Evolutionary conservation across 2,329 filamentous ascomycete genomes (phyloP), one percentile per base, ranked within the genome.

Genomic region (Cercospora zeae-maydis): DNA sequence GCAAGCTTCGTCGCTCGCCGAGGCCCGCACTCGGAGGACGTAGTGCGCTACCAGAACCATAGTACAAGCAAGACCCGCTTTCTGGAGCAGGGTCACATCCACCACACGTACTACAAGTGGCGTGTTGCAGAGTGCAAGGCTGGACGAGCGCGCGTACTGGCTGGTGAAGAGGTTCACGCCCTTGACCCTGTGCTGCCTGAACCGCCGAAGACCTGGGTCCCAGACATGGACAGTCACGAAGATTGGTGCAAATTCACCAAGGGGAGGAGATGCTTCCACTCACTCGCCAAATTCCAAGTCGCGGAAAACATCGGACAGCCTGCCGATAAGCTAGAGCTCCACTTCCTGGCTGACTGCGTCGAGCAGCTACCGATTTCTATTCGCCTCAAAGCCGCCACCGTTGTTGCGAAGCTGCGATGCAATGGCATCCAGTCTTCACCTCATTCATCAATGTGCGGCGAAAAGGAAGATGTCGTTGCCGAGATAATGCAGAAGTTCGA

Each of bases 51-150:
- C 69, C 96, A 95, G 78, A 89, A 96, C 75, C 85, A 85, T 71
- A 83, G 83, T 69, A 93, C 96, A 73, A 85, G 91, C n/a, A 96
- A 96, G 74, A 93, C 98, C 76, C 91, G 89, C 71, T 99, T 98
- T 76, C 80, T 99, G 30, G 88, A 86, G 72, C 81, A 84, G 13
- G 83, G 85, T 69, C 93, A 99, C 77, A 84, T 92, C 1, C 99
- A 97, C 79, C 85, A 92, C 67, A 81, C 88, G 7, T 99, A 90
- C 78, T 99, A 97, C 75, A 80, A 87, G 79, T 99, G 95, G 95
- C 88, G 93, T 69, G 83, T 97, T 31, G 85, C 84, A 64, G 93
- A 98, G 79, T 89, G 97, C 75, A 88, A 85, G 71, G 88, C 88
- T 58, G 95, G 95, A 7, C 85, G 93, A n/a, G n/a, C n/a, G n/a